Percentiles rank a stretch among this genome's conserved stretches.
Conservation (phyloP, 768 basidiomycete species). For the Thelephora ganbajun region DNA sequence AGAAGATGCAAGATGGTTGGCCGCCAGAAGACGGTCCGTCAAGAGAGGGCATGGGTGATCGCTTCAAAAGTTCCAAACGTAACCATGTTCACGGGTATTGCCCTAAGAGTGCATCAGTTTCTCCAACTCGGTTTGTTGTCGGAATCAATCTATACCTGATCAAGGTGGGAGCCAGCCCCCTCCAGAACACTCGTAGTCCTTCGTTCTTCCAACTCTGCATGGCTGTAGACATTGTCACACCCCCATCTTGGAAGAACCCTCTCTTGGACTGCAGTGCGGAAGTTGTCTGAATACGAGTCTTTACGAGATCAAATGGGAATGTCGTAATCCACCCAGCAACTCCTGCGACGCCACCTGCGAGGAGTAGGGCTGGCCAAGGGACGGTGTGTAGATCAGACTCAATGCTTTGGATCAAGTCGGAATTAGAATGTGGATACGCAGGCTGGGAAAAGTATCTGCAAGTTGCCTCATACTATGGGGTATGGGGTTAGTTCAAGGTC, state of each 20-base stretch:
- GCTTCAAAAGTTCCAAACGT: slow-evolving; percentile 65
- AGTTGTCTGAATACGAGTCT: slow-evolving; percentile 71
- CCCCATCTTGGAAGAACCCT: not conserved
- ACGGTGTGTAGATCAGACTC: slow-evolving; percentile 22
- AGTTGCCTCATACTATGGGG: slow-evolving; percentile 48
- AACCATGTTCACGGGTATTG: slow-evolving; percentile 80
- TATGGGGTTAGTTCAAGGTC: slow-evolving; percentile 1
- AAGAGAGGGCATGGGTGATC: slow-evolving; percentile 29
- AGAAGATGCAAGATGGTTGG: not conserved
- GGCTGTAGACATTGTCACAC: slow-evolving; percentile 23
- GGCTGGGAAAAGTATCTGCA: slow-evolving; percentile 30
- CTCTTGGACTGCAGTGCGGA: not conserved
- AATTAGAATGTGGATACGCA: slow-evolving; percentile 14
- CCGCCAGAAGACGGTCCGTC: not conserved
- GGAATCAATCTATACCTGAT: slow-evolving; percentile 39
- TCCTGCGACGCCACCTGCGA: slow-evolving; percentile 70
- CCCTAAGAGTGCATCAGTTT: slow-evolving; percentile 23
- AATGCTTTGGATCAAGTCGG: slow-evolving; percentile 26
- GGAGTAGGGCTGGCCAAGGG: slow-evolving; percentile 44
- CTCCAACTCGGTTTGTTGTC: not conserved
- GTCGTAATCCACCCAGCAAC: slow-evolving; percentile 67
- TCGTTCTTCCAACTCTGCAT: slow-evolving; percentile 45
- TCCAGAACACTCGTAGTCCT: slow-evolving; percentile 58
- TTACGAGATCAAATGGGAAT: slow-evolving; percentile 83
- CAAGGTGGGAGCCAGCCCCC: slow-evolving; percentile 68